Conservation (phyloP, 1,284 basidiomycete species). For the Puccinia horiana region DNA sequence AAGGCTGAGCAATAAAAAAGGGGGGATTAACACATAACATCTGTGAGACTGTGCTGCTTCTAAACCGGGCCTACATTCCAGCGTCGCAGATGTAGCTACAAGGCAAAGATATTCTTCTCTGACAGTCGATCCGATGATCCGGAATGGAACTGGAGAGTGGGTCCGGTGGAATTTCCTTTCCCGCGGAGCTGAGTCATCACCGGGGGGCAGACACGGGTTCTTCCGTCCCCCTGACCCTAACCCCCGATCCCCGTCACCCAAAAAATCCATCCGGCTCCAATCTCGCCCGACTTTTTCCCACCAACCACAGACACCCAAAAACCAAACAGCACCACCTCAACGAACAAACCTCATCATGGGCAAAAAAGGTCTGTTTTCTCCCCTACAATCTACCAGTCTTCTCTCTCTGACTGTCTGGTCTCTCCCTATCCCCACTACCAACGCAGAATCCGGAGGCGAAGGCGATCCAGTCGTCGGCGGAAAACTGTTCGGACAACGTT, state of each 20-base stretch:
- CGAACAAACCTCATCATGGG: neutral
- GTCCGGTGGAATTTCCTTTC: neutral
- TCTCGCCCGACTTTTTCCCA: neutral
- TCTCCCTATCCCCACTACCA: neutral
- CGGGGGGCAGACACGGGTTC: neutral
- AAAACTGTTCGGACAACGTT: conserved; percentile 67
- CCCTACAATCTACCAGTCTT: neutral
- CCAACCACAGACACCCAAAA: neutral
- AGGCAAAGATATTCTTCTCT: too few relatives aligned
- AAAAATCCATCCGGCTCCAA: neutral
- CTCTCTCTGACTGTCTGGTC: neutral
- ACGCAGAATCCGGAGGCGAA: neutral
- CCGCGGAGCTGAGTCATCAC: neutral
- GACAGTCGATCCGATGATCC: too few relatives aligned
- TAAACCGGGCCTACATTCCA: too few relatives aligned
- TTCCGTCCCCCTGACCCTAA: neutral
- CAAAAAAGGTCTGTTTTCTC: conserved; percentile 1
- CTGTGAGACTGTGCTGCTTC: too few relatives aligned
- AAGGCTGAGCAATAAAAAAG: too few relatives aligned
- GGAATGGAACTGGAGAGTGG: too few relatives aligned
- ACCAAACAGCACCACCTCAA: neutral
- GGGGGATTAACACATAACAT: too few relatives aligned
- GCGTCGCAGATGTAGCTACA: too few relatives aligned
- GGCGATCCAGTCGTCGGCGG: conserved; percentile 23
- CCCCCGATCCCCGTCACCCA: neutral